Evolutionary conservation across 352 stramenopile species (phyloP).

Genomic region (Blastocystis sp.): DNA sequence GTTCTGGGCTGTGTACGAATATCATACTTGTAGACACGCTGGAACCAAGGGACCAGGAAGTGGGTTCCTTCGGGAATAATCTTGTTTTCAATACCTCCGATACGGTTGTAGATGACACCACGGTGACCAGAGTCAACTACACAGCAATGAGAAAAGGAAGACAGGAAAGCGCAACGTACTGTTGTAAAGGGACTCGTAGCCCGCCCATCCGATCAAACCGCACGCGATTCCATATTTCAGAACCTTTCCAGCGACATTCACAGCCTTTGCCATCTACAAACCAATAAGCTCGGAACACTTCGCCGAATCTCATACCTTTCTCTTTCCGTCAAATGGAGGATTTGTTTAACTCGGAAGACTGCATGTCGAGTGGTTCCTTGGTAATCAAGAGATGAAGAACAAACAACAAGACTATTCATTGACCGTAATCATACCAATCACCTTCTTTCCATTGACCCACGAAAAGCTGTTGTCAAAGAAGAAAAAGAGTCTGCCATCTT

Average conservation of each 20-base stretch:
- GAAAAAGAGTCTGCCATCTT: conserved; percentile 14
- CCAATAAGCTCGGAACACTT: not conserved
- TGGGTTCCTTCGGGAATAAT: conserved; percentile 83
- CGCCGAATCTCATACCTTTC: not conserved
- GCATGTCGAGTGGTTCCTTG: not conserved
- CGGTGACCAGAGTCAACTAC: conserved; percentile 70
- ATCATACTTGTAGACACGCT: conserved; percentile 87
- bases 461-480: conserved; percentile 47
- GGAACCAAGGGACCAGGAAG: conserved; percentile 90
- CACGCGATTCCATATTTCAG: conserved; percentile 66
- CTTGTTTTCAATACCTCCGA: conserved; percentile 71
- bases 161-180: conserved; percentile 51
- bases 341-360: not conserved
- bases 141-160: not conserved
- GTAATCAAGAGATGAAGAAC: too few relatives aligned
- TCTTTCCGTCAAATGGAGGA: not conserved
- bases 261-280: conserved; percentile 10
- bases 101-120: conserved; percentile 76
- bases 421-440: conserved; percentile 32
- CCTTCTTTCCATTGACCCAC: conserved; percentile 9
- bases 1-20: conserved; percentile 81
- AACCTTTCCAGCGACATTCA: conserved; percentile 58
- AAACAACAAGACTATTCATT: not conserved
- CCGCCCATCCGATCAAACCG: conserved; percentile 67
- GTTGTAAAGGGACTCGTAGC: conserved; percentile 76